Evolutionary conservation across 768 basidiomycete genomes (phyloP).

Genomic region (Atractiella rhizophila): DNA sequence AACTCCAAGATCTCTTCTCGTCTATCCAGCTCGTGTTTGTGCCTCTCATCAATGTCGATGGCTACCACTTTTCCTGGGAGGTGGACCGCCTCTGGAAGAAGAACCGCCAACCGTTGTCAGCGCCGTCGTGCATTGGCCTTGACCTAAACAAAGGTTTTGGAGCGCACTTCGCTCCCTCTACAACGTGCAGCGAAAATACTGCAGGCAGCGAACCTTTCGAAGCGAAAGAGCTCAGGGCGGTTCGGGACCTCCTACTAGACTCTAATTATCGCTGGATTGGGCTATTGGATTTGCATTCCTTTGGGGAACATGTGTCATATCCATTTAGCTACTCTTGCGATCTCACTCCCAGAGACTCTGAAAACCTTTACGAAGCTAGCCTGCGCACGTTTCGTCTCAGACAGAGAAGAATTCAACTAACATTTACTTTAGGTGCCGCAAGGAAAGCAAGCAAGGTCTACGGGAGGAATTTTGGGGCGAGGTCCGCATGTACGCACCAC

Average conservation of each 20-base stretch:
- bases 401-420: too few relatives aligned
- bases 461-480: constrained; percentile 34
- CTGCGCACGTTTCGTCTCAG: too few relatives aligned
- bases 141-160: constrained; percentile 38
- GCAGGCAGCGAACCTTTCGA: constrained; percentile 51
- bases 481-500: constrained; percentile 5
- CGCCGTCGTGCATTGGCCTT: constrained; percentile 41
- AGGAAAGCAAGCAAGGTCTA: constrained; percentile 31
- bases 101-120: constrained; percentile 34
- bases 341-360: constrained; percentile 38
- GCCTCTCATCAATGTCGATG: constrained; percentile 25
- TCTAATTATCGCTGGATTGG: constrained; percentile 23
- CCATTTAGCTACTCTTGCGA: constrained; percentile 52
- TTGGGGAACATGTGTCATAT: constrained; percentile 52
- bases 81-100: constrained; percentile 43
- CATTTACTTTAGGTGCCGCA: too few relatives aligned
- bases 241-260: constrained; percentile 38
- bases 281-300: constrained; percentile 28
- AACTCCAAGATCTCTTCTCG: too few relatives aligned
- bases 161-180: constrained; percentile 5
- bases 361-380: constrained; percentile 48
- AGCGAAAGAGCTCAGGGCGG: constrained; percentile 45
- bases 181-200: constrained; percentile 51
- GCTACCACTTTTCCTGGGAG: constrained; percentile 47
- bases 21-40: constrained; percentile 42